Evolutionary conservation across 2,329 filamentous ascomycete genomes (phyloP).

Genomic region (Ophiosphaerella narmari): DNA sequence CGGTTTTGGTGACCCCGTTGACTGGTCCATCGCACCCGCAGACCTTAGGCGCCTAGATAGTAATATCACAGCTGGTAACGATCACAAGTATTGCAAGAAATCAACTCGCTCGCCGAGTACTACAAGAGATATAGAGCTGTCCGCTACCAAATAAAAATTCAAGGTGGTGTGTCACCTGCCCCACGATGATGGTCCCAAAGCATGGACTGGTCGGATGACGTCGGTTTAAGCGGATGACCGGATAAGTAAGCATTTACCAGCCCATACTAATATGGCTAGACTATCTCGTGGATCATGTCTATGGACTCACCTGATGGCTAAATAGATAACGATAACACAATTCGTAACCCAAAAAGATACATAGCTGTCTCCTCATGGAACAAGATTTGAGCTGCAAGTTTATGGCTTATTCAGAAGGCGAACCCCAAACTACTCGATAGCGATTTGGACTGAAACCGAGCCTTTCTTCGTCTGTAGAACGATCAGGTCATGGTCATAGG

Average conservation of each 20-base stretch:
- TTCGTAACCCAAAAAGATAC: too few relatives aligned
- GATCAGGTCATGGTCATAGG: constrained; percentile 31
- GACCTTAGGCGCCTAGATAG: background rate
- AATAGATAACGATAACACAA: too few relatives aligned
- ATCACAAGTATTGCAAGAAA: background rate
- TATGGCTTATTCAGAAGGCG: too few relatives aligned
- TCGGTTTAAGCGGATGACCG: constrained; percentile 8
- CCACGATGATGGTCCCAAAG: background rate
- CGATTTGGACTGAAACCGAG: constrained; percentile 29
- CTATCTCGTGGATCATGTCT: too few relatives aligned
- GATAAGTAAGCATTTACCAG: constrained; percentile 6
- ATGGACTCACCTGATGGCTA: too few relatives aligned
- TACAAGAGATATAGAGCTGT: background rate
- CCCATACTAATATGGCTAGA: too few relatives aligned
- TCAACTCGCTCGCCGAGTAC: background rate
- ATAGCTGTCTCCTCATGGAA: too few relatives aligned
- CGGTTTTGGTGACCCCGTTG: constrained; percentile 12
- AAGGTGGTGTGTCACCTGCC: background rate
- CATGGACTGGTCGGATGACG: constrained; percentile 8
- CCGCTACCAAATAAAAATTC: background rate
- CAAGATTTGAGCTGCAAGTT: too few relatives aligned
- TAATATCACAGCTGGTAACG: background rate
- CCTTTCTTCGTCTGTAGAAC: constrained; percentile 32
- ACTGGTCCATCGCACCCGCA: constrained; percentile 21
- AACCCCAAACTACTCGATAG: constrained; percentile 17